phyloP scores from a whole-genome alignment of 2,329 filamentous ascomycete species.

The Boeremia exigua region DNA sequence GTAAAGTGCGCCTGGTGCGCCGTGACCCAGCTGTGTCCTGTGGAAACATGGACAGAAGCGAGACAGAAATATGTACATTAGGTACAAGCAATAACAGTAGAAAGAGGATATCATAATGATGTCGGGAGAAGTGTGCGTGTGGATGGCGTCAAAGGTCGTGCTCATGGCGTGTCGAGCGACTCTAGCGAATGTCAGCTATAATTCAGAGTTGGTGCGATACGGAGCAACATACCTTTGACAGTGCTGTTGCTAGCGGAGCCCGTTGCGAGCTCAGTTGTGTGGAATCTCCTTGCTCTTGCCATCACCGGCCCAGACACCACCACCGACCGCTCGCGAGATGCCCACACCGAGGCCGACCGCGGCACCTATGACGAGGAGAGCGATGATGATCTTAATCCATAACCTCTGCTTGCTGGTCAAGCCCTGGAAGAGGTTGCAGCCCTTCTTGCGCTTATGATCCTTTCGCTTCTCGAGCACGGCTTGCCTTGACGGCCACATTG shows the following conservation, averaged over 20 bases:
- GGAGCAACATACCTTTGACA: conserved; percentile 17
- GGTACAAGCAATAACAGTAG: conserved; percentile 18
- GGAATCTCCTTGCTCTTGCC: conserved; percentile 47
- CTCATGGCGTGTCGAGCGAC: conserved; percentile 9
- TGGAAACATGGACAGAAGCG: conserved; percentile 10
- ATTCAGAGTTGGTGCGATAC: background rate
- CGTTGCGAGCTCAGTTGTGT: conserved; percentile 23
- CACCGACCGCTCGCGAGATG: conserved; percentile 57
- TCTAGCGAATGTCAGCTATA: conserved; percentile 6
- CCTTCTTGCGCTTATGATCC: conserved; percentile 46
- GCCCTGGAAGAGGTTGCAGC: conserved; percentile 50
- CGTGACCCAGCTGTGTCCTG: conserved; percentile 5
- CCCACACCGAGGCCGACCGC: conserved; percentile 57
- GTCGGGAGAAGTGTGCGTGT: conserved; percentile 5
- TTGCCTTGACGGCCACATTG: conserved; percentile 59
- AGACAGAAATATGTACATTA: conserved; percentile 26
- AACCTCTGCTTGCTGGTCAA: conserved; percentile 54
- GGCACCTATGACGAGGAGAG: conserved; percentile 52
- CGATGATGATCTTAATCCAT: conserved; percentile 54
- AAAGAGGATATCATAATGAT: conserved; percentile 24
- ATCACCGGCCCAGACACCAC: conserved; percentile 53
- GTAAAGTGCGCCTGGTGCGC: conserved; percentile 16
- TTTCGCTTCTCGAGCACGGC: conserved; percentile 54
- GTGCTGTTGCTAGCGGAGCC: conserved; percentile 10
- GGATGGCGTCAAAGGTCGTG: conserved; percentile 4